Base-by-base conservation (phyloP, 768 basidiomycete genomes). In the Leccinellum albellum region DNA sequence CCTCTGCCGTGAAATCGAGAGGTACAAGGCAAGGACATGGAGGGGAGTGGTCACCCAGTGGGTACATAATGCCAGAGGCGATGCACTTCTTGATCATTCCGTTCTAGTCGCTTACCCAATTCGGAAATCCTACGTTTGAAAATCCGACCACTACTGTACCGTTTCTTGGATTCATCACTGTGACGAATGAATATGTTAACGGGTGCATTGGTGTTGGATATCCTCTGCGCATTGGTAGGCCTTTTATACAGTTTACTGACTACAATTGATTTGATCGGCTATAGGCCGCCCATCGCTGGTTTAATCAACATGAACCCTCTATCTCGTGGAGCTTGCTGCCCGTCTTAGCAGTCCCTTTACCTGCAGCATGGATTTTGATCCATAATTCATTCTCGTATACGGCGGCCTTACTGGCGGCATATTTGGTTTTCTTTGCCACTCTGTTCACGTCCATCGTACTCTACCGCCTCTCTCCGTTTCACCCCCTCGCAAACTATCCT, bases 381-480 rank as follows among this genome's bases (percentile, higher is more conserved):
- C 54, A 51, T n/a, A 40, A 56, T 44, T 32, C 28, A 24, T 4
- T 56, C 33, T 49, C 66, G 26, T 54, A 56, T 37, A 28, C 7
- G 20, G 24, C 5, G 1, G 52, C 66, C 6, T 4, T 62, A 50
- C 31, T 68, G 20, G 24, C 14, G 24, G 56, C 56, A 2, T 71
- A 65, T 48, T 32, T 35, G 14, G 23, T 51, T 37, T 68, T 68
- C 44, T 58, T 71, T 29, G 12, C 35, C 13, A 58, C 65, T 6
- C 46, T 73, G 3, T 59, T 63, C 31, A 28, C 44, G 6, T 75
- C 75, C 1, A 72, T 74, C 29, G 55, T 64, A 4, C 35, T 63
- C 5, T 76, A 76, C 61, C 74, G 76, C 33, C 58, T 77, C n/a
- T 76, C 76, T 2, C 66, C 74, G 5, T 70, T 65, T 55, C 75